Evolutionary conservation across 371 early-diverging fungal genomes (phyloP), one percentile per base, ranked within the genome.

Genomic region (Actinomortierella wolfii): DNA sequence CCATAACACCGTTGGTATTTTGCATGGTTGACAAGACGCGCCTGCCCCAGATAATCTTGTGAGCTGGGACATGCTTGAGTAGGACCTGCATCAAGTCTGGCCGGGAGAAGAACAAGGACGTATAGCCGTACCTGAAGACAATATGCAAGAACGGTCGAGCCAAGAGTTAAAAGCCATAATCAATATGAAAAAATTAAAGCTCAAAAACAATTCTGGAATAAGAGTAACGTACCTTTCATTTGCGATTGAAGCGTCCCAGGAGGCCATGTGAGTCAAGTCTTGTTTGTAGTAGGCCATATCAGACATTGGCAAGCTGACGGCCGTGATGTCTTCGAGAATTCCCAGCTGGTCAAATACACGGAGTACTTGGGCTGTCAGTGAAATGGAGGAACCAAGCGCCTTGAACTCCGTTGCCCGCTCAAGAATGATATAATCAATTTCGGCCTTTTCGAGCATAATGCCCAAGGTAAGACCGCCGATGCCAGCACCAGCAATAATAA

Each of bases 81-180:
- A 70, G 46, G 24, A 70, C 17, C 21, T 65, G 40, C 43, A 61
- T 54, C 8, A 70, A 51, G 46, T 70, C 71, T 51, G 71, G 71
- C 5, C 71, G 61, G 5, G 61, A 61, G 23, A 64, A 53, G 15
- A 70, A 58, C 17, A 70, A 23, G 40, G 56, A 48, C 24, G 57
- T 11, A 25, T 70, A 70, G 15, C 71, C 71, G 26, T 70, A 69
- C 49, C 69, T 69, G 11, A 6, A 11, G 34, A 34, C 11, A 11
- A 34, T 34, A 34, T 34, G 34, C 11, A 34, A 34, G 11, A 34
- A 11, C 34, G 34, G 34, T 34, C 11, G 34, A 34, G 34, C 34
- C 34, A 34, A 34, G 4, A 34, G 11, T 34, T 4, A 6, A 34
- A 6, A 4, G 7, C 34, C 11, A 4, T 34, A 11, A 34, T 11